These are phyloP conservation scores for Zygosaccharomyces pseudorouxii DNA, from an alignment of 805 yeast species.

Conservation along the genomic window DNA sequence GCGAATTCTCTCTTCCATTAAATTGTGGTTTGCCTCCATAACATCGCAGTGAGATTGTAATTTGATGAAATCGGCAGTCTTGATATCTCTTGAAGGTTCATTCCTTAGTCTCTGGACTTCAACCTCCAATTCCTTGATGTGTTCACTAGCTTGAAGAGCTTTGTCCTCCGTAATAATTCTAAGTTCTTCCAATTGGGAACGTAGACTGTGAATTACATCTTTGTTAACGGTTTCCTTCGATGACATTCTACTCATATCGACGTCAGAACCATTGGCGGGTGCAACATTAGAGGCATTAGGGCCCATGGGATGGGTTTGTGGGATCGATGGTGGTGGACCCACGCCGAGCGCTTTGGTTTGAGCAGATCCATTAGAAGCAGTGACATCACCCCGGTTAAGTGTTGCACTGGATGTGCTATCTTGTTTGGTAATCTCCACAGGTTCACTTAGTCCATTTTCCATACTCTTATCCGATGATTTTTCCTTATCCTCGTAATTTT, in stretches of 20 bases:
- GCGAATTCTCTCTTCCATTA: constrained; percentile 38
- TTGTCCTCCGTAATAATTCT: constrained; percentile 45
- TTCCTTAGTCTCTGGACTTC: constrained; percentile 30
- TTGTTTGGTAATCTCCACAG: constrained; percentile 10
- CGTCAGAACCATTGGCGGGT: neutral
- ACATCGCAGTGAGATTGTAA: constrained; percentile 22
- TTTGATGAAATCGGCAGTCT: constrained; percentile 18
- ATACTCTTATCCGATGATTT: neutral
- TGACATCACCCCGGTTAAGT: neutral
- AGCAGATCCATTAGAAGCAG: neutral
- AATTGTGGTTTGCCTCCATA: constrained; percentile 43
- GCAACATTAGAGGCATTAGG: neutral
- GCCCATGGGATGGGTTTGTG: neutral
- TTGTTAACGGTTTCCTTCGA: constrained; percentile 22
- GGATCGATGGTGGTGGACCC: neutral
- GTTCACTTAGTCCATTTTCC: constrained; percentile 12
- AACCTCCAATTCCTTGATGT: constrained; percentile 46
- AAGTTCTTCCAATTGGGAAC: constrained; percentile 36
- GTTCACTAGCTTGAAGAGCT: constrained; percentile 53
- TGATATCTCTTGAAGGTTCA: constrained; percentile 27
- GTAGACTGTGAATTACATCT: constrained; percentile 30
- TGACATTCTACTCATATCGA: neutral
- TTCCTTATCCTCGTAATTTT: neutral
- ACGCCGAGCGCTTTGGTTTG: neutral
- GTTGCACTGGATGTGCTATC: constrained; percentile 2